Evolutionary conservation across 441 rosid species (phyloP).

Genomic region (Arabidopsis lyrata): DNA sequence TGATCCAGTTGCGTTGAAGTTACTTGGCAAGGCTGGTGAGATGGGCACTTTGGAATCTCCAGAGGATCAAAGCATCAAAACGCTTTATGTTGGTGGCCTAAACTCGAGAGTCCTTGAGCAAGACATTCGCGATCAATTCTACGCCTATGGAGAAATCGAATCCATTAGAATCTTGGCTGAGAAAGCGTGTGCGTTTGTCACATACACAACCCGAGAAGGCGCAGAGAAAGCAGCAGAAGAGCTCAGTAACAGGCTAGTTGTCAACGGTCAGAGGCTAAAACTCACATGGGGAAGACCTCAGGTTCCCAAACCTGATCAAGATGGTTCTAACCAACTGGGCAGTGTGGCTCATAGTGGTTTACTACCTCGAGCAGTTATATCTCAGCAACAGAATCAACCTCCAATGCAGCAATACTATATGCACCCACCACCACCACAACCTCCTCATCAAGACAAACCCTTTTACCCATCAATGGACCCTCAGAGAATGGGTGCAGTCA

Average conservation of each 20-base stretch:
- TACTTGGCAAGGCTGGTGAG: conserved; percentile 90
- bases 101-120: conserved; percentile 83
- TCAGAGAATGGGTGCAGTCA: conserved; percentile 92
- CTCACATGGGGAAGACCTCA: conserved; percentile 84
- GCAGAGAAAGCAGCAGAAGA: conserved; percentile 96
- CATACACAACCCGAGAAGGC: conserved; percentile 90
- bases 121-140: conserved; percentile 83
- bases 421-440: conserved; percentile 58
- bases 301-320: conserved; percentile 73
- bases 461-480: conserved; percentile 97
- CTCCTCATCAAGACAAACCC: conserved; percentile 69
- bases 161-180: conserved; percentile 81
- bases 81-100: conserved; percentile 88
- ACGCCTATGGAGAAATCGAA: conserved; percentile 89
- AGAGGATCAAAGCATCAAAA: conserved; percentile 87
- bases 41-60: conserved; percentile 93
- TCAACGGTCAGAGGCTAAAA: conserved; percentile 25
- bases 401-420: conserved; percentile 71
- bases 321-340: conserved; percentile 77
- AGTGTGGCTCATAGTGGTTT: conserved; percentile 75
- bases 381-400: conserved; percentile 84
- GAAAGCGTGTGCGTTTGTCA: conserved; percentile 89
- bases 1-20: conserved; percentile 89
- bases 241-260: conserved; percentile 76
- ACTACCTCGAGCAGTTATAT: conserved; percentile 85